Conservation (phyloP, 495 filamentous ascomycete species). For the Bathelium albidoporum region DNA sequence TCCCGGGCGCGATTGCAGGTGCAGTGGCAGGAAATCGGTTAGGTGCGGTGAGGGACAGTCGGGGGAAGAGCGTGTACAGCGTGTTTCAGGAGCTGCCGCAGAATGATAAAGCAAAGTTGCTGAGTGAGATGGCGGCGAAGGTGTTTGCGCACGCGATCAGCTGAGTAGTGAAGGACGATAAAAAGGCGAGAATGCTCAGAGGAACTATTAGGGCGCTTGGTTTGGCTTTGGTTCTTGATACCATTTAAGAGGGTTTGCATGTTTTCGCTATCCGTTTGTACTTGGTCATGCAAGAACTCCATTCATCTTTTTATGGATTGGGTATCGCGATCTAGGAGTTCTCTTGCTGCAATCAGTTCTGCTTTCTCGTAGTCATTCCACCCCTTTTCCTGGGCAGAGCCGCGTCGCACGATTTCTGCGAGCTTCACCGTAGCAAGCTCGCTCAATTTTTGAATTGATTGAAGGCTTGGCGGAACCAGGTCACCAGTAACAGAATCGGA, state of each 20-base stretch:
- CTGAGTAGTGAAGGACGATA: not conserved
- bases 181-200: not conserved
- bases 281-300: not conserved
- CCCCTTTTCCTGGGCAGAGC: conserved; percentile 47
- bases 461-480: conserved; percentile 28
- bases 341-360: conserved; percentile 69
- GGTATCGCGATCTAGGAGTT: conserved; percentile 48
- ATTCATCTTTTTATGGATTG: conserved; percentile 26
- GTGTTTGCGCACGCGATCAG: conserved; percentile 33
- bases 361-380: conserved; percentile 63
- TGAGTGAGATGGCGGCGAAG: conserved; percentile 33
- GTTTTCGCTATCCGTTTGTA: not conserved
- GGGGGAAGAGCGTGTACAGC: conserved; percentile 89
- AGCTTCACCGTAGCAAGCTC: conserved; percentile 63
- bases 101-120: conserved; percentile 62
- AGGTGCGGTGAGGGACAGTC: conserved; percentile 76
- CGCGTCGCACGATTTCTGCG: conserved; percentile 59
- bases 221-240: not conserved
- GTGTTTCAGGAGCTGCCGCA: conserved; percentile 80
- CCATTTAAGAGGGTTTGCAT: not conserved
- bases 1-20: conserved; percentile 80
- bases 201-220: not conserved
- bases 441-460: conserved; percentile 57
- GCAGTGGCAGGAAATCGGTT: conserved; percentile 87
- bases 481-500: conserved; percentile 27